These are phyloP conservation scores for Plasmodium knowlesi DNA, from an alignment of 169 alveolate species.

Conservation along the genomic window DNA sequence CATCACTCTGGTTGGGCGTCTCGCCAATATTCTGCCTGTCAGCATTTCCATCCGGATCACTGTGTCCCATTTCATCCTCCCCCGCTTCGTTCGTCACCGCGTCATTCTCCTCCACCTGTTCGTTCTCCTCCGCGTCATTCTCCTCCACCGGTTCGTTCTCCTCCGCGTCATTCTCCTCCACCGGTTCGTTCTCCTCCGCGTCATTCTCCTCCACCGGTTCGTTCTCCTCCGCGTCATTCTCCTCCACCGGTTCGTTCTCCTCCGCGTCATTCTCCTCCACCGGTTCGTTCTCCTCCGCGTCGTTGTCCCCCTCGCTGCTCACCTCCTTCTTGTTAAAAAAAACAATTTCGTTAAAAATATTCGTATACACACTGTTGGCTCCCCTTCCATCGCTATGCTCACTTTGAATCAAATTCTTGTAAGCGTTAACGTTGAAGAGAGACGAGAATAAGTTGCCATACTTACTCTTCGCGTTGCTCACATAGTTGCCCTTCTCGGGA, in stretches of 20 bases:
- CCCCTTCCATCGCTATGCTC: not conserved
- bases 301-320: not conserved
- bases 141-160: not conserved
- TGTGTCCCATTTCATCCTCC: not conserved
- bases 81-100: not conserved
- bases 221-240: not conserved
- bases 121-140: not conserved
- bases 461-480: not conserved
- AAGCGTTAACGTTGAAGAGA: constrained; percentile 25
- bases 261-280: not conserved
- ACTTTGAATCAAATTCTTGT: constrained; percentile 25
- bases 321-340: constrained; percentile 34
- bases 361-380: constrained; percentile 3
- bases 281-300: not conserved
- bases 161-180: not conserved
- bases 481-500: not conserved
- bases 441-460: constrained; percentile 16
- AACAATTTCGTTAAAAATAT: constrained; percentile 50
- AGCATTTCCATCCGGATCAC: not conserved
- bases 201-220: not conserved
- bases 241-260: not conserved
- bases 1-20: not conserved
- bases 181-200: not conserved
- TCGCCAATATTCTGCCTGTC: not conserved
- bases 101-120: not conserved